These are phyloP conservation scores for Trichoderma gracile DNA, from an alignment of 2,329 filamentous ascomycete genomes.

Conservation along the genomic window DNA sequence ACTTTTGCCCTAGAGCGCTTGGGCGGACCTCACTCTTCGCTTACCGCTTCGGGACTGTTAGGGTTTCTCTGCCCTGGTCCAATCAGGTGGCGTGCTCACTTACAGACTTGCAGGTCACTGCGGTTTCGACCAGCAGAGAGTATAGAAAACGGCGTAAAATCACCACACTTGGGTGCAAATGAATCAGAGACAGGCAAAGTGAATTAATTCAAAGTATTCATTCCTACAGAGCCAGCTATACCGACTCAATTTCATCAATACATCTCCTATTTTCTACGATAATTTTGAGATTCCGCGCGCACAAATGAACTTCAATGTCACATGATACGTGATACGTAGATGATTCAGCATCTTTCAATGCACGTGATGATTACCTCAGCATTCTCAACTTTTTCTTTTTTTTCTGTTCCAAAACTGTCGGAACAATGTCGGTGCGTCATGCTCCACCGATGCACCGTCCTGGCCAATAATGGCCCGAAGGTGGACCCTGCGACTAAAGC, in stretches of 20 bases:
- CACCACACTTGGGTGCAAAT: neutral
- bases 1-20: constrained; percentile 46
- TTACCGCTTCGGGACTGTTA: constrained; percentile 46
- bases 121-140: neutral
- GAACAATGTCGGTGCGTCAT: constrained; percentile 28
- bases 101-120: too few species aligned
- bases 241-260: neutral
- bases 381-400: constrained; percentile 6
- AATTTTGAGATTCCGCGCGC: neutral
- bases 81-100: constrained; percentile 16
- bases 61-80: constrained; percentile 45
- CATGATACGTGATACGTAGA: constrained; percentile 9
- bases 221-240: neutral
- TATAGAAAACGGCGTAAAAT: neutral
- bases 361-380: constrained; percentile 13
- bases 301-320: neutral
- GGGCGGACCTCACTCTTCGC: constrained; percentile 46
- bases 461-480: constrained; percentile 27
- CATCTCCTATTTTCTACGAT: neutral
- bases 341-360: neutral
- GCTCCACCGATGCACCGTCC: neutral
- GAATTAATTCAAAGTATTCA: neutral
- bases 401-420: neutral
- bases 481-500: constrained; percentile 29
- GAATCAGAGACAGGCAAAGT: neutral